A percentile compares a stretch with the other conserved stretches of the same genome.
Conservation (phyloP, 768 basidiomycete species). For the Amanita thiersii region DNA sequence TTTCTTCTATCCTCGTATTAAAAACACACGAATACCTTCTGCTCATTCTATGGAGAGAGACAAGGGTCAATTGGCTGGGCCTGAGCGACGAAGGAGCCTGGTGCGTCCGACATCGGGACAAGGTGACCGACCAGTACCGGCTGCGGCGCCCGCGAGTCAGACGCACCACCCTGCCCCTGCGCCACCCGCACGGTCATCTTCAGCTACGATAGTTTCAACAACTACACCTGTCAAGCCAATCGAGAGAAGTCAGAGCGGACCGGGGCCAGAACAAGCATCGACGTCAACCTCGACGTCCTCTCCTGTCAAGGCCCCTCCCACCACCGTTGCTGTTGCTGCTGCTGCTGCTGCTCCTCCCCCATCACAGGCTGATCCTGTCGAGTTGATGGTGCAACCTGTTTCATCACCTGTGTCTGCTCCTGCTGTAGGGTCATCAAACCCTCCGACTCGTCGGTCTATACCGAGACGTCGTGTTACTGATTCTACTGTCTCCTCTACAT, state of each 20-base stretch:
- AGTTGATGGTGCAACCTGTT: slow-evolving; percentile 2
- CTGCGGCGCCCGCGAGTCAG: not conserved
- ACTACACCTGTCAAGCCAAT: slow-evolving; percentile 2
- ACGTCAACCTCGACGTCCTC: not conserved
- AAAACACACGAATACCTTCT: slow-evolving; percentile 25
- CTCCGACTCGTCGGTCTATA: slow-evolving; percentile 3
- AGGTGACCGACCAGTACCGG: not conserved
- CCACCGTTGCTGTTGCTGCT: not conserved
- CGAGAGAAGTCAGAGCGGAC: slow-evolving; percentile 7
- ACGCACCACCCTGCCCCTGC: not conserved
- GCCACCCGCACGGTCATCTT: slow-evolving; percentile 2
- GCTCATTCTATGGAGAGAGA: slow-evolving; percentile 40
- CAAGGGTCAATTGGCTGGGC: slow-evolving; percentile 25
- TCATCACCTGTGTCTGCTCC: not conserved
- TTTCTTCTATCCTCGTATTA: slow-evolving; percentile 78
- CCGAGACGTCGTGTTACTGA: not conserved
- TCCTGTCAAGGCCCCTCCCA: not conserved
- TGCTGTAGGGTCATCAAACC: not conserved
- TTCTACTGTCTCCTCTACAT: not conserved
- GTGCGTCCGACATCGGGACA: not conserved
- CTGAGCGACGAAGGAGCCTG: slow-evolving; percentile 4
- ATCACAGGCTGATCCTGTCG: slow-evolving; percentile 2
- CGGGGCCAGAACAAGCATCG: slow-evolving; percentile 7
- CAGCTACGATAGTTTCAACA: slow-evolving; percentile 2
- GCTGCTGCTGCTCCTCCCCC: no score